A percentile compares a stretch with the other conserved stretches of the same genome.
Evolutionary conservation across 1,284 basidiomycete genomes (phyloP).

Genomic region (Inonotus obliquus): DNA sequence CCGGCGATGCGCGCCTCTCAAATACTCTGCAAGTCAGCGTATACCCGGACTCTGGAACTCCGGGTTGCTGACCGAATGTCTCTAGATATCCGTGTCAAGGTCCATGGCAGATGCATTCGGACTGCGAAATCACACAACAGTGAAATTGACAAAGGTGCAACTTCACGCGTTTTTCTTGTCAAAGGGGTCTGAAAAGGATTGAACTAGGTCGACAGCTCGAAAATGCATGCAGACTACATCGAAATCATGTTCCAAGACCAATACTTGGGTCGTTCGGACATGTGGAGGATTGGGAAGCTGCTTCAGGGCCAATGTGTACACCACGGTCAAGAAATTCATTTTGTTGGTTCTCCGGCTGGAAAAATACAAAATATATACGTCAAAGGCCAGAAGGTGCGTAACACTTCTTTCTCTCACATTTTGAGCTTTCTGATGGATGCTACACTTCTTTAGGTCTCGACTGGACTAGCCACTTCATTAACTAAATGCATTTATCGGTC

Average conservation of each 20-base stretch:
- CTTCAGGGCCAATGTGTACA: slow-evolving; percentile 45
- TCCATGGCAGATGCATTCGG: slow-evolving; percentile 63
- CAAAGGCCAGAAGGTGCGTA: slow-evolving; percentile 52
- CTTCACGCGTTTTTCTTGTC: not conserved
- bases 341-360: slow-evolving; percentile 74
- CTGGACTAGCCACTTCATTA: slow-evolving; percentile 75
- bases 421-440: not conserved
- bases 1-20: slow-evolving; percentile 51
- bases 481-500: slow-evolving; percentile 91
- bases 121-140: slow-evolving; percentile 68
- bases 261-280: slow-evolving; percentile 88
- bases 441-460: slow-evolving; percentile 52
- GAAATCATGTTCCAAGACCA: slow-evolving; percentile 91
- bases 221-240: slow-evolving; percentile 72
- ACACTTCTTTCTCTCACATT: slow-evolving; percentile 1
- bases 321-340: slow-evolving; percentile 73
- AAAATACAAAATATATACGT: slow-evolving; percentile 77
- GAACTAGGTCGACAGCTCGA: slow-evolving; percentile 58
- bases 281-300: slow-evolving; percentile 82
- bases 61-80: not conserved
- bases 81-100: slow-evolving; percentile 68
- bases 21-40: slow-evolving; percentile 58
- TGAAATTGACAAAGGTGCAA: slow-evolving; percentile 60
- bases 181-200: slow-evolving; percentile 1
- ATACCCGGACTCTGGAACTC: not conserved